A percentile compares a stretch with the other conserved stretches of the same genome.
These are phyloP conservation scores for Aspergillus luchuensis DNA, from an alignment of 2,329 filamentous ascomycete genomes.

Conservation along the genomic window DNA sequence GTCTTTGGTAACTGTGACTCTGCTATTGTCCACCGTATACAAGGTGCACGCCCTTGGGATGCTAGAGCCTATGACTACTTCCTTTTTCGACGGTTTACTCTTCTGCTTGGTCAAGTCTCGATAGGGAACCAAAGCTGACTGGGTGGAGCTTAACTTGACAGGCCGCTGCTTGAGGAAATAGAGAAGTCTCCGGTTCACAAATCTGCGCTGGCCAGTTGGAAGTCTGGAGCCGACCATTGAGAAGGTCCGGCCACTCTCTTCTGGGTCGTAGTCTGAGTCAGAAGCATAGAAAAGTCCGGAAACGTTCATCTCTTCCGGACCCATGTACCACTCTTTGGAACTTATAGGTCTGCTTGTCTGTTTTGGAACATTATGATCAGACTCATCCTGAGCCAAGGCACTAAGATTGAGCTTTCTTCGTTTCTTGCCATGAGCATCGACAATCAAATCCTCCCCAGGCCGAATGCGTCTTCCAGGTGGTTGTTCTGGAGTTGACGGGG, in stretches of 20 bases:
- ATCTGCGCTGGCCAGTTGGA: conserved; percentile 29
- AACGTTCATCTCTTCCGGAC: conserved; percentile 38
- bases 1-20: conserved; percentile 30
- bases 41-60: conserved; percentile 31
- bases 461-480: conserved; percentile 11
- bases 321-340: conserved; percentile 40
- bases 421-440: conserved; percentile 33
- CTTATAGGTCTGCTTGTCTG: background rate
- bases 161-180: conserved; percentile 32
- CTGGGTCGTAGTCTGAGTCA: conserved; percentile 28
- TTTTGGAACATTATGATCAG: background rate
- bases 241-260: conserved; percentile 32
- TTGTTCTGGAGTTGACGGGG: background rate
- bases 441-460: conserved; percentile 25
- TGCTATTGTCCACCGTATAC: conserved; percentile 29
- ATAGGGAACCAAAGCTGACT: conserved; percentile 35
- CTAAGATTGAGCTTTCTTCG: conserved; percentile 31
- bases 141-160: conserved; percentile 21
- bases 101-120: background rate
- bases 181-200: conserved; percentile 34
- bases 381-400: conserved; percentile 1
- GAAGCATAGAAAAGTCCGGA: conserved; percentile 49
- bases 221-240: conserved; percentile 24
- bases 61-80: conserved; percentile 11
- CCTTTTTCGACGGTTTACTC: conserved; percentile 8